Evolutionary conservation across 75 land plant species (phyloP), one percentile per base, ranked within the genome.

Genomic region (Selaginella tamariscina): DNA sequence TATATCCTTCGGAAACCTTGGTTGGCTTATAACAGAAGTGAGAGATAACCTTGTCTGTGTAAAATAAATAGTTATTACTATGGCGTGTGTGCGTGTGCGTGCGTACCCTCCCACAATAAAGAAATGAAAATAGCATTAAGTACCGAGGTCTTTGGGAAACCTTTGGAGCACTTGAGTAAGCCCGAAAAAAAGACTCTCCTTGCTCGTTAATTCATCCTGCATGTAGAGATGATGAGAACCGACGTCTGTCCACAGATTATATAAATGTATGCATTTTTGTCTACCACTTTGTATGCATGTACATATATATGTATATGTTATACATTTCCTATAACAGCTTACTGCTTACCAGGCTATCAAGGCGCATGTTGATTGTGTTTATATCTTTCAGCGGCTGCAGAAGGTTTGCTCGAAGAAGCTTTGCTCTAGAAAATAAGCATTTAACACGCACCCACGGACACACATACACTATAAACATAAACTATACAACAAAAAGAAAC

Each of bases 131-230:
- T 2, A 56, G 18, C 20, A 69, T 68, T 24, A 22, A 21, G 63
- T 64, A 94, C 98, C 98, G 56, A 87, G 89, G 78, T 89, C 91
- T 62, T 87, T 90, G 44, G 98, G 98, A 72, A 94, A 89, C 72
- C 89, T 94, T 26, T 82, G 80, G 29, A 94, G 82, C 55, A 78
- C 91, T 66, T 94, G 91, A 27, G 82, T 75, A 21, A 94, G 75
- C 30, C 98, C 98, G 85, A 90, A 89, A 68, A 85, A 94, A 20
- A 94, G 78, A 33, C 82, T 80, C 78, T 89, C 98, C 55, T 89
- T 83, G 71, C 82, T 79, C 75, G 85, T 81, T 31, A 94, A 56
- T 68, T 94, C 98, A 77, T 94, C 98, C 98, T 94, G 68, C 54
- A 59, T 24, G 24, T 15, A 13, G 2, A 15, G 15, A 39, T 5